Base-by-base conservation (phyloP, 1,284 basidiomycete species). In the Neonothopanus nambi region DNA sequence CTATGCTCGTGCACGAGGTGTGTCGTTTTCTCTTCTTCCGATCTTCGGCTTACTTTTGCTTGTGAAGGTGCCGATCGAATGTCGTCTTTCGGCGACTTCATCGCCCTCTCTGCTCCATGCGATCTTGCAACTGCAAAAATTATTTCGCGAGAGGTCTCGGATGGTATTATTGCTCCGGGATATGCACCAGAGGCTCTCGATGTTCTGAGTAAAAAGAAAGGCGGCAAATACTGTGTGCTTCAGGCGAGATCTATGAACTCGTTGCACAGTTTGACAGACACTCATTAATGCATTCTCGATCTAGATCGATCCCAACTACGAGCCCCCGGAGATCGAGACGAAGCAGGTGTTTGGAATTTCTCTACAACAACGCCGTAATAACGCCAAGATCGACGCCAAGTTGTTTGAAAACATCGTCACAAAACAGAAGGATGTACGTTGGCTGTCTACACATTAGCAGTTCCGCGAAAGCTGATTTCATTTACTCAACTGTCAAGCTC, bases 21-120 rank as follows among this genome's bases (percentile, higher is more conserved):
- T 47, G 79, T 69, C 23, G 17, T 8, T 35, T 20, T 39, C 18
- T 46, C 21, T 56, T 40, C 33, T n/a, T 18, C 12, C 47, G 2
- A 43, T 6, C 9, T 36, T 33, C 13, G 30, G 23, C 35, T 57
- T 38, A 48, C 44, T 41, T 28, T 53, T 54, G 42, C 48, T 59
- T 48, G 49, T 55, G 12, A 61, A 90, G 89, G 95, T 59, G 97
- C 96, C 17, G 97, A 99, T 72, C 88, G 96, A 52, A 99, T 99
- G 96, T 98, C 95, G 1, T 98, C 94, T 5, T 99, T 99, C 68
- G 96, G 96, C 21, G 97, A 99, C 76, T 97, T 99, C 70, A 96
- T 99, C 65, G 96, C 94, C 1, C 81, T 99, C 12, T 97, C 94
- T 21, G 88, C 92, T 51, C 84, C 86, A 33, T 97, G 95, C 72